Percentiles rank a stretch among this genome's conserved stretches.
Evolutionary conservation across 208 protist species (phyloP).

Genomic region (Leishmania guyanensis): DNA sequence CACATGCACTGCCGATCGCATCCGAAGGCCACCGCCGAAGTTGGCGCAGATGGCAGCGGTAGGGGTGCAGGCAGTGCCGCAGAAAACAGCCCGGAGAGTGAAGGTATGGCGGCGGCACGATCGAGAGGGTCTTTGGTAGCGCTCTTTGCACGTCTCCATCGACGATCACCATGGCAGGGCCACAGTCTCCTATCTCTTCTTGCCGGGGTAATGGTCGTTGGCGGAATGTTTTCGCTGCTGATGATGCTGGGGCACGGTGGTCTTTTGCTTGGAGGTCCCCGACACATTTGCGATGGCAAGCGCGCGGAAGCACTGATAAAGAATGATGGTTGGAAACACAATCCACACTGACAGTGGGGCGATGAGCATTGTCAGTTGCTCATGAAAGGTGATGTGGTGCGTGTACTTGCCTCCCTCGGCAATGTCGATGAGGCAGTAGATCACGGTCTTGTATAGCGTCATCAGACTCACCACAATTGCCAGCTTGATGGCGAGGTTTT

Average conservation of each 20-base stretch:
- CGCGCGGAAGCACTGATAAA: conserved; percentile 43
- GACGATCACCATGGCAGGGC: neutral
- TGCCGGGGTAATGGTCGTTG: conserved; percentile 13
- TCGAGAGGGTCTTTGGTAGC: neutral
- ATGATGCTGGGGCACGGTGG: neutral
- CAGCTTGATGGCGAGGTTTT: conserved; percentile 44
- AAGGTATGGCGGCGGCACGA: neutral
- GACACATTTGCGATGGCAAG: conserved; percentile 22
- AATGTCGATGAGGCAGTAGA: conserved; percentile 73
- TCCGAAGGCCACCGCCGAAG: neutral
- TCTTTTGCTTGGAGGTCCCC: neutral
- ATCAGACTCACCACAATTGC: conserved; percentile 54
- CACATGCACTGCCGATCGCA: neutral
- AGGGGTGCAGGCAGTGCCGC: neutral
- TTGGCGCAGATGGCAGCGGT: neutral
- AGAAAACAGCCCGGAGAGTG: neutral
- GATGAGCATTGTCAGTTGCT: conserved; percentile 56
- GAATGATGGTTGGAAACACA: conserved; percentile 49
- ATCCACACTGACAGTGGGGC: conserved; percentile 74
- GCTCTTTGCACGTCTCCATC: neutral
- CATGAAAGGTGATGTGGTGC: conserved; percentile 54
- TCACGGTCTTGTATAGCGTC: conserved; percentile 84
- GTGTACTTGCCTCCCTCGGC: conserved; percentile 69
- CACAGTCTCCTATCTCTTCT: conserved; percentile 1
- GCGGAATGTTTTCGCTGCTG: neutral